Evolutionary conservation across 805 yeast genomes (phyloP).

Genomic region (Groenewaldozyma salmanticensis): DNA sequence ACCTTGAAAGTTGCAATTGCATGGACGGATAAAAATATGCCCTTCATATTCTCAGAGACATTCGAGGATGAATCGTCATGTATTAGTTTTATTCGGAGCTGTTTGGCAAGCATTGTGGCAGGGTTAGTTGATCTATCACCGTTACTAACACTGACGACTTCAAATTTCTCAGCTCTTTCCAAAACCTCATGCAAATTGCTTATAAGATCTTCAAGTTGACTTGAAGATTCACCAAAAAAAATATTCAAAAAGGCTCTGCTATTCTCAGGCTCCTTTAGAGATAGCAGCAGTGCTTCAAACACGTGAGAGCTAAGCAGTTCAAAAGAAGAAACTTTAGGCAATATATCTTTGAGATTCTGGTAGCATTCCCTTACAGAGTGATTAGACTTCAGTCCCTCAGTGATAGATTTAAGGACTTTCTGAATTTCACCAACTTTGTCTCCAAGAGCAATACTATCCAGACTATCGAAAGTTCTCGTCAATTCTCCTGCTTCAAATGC

Average conservation of each 20-base stretch:
- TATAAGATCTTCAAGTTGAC: constrained; percentile 38
- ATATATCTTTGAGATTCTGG: not conserved
- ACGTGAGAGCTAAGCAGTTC: constrained; percentile 67
- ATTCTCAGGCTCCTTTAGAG: constrained; percentile 17
- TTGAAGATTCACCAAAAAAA: constrained; percentile 27
- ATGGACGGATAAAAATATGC: constrained; percentile 35
- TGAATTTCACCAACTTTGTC: constrained; percentile 19
- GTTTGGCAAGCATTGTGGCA: constrained; percentile 46
- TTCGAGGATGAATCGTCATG: constrained; percentile 26
- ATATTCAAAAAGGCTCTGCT: constrained; percentile 33
- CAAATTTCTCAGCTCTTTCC: constrained; percentile 65
- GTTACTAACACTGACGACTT: constrained; percentile 43
- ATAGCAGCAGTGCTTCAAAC: constrained; percentile 33
- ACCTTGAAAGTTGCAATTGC: constrained; percentile 43
- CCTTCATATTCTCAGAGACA: constrained; percentile 16
- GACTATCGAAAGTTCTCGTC: constrained; percentile 1
- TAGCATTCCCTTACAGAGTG: too few species aligned
- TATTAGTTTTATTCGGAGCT: constrained; percentile 48
- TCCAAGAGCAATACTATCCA: constrained; percentile 2
- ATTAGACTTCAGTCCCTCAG: constrained; percentile 13
- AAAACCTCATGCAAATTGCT: constrained; percentile 56
- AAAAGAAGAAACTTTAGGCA: constrained; percentile 48
- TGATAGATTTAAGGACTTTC: constrained; percentile 16
- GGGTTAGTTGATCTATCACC: constrained; percentile 13
- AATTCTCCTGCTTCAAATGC: constrained; percentile 6